phyloP scores from a whole-genome alignment of 2,329 filamentous ascomycete species.

The Aspergillus melleus region DNA sequence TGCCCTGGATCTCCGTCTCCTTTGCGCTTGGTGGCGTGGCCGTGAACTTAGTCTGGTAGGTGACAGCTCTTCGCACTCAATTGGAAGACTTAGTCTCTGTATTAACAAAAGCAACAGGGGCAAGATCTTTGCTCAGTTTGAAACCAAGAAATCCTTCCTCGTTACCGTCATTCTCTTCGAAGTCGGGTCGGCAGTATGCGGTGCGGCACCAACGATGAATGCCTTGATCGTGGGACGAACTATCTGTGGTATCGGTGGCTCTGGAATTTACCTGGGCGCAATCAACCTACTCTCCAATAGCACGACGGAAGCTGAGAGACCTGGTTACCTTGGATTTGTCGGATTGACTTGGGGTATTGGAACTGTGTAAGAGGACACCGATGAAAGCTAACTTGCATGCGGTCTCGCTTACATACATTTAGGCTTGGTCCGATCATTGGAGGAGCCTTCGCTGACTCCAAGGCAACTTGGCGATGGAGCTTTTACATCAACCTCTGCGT shows the following conservation, averaged over 20 bases:
- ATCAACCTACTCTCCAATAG: slow-evolving; percentile 22
- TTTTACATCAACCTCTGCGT: slow-evolving; percentile 52
- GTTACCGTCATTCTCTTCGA: slow-evolving; percentile 28
- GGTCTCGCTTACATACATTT: slow-evolving; percentile 21
- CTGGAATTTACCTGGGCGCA: slow-evolving; percentile 32
- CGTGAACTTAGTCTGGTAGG: neutral
- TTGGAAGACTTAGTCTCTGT: neutral
- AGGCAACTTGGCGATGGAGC: slow-evolving; percentile 34
- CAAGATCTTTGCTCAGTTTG: slow-evolving; percentile 45
- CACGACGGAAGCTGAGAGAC: slow-evolving; percentile 25
- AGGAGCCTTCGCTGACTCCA: slow-evolving; percentile 12
- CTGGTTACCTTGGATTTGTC: slow-evolving; percentile 27
- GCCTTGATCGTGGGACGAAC: slow-evolving; percentile 48
- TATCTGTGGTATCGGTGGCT: slow-evolving; percentile 36
- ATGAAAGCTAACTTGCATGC: slow-evolving; percentile 19
- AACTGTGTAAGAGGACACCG: slow-evolving; percentile 14
- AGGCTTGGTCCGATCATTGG: slow-evolving; percentile 30
- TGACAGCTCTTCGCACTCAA: neutral
- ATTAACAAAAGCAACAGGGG: slow-evolving; percentile 30
- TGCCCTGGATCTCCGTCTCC: slow-evolving; percentile 43
- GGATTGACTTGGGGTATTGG: slow-evolving; percentile 35
- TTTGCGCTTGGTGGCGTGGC: slow-evolving; percentile 43
- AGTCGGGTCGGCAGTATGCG: slow-evolving; percentile 41
- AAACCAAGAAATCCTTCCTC: slow-evolving; percentile 44
- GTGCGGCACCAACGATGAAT: slow-evolving; percentile 46